Evolutionary conservation across 441 rosid genomes (phyloP).

Genomic region (Geranium incanum): DNA sequence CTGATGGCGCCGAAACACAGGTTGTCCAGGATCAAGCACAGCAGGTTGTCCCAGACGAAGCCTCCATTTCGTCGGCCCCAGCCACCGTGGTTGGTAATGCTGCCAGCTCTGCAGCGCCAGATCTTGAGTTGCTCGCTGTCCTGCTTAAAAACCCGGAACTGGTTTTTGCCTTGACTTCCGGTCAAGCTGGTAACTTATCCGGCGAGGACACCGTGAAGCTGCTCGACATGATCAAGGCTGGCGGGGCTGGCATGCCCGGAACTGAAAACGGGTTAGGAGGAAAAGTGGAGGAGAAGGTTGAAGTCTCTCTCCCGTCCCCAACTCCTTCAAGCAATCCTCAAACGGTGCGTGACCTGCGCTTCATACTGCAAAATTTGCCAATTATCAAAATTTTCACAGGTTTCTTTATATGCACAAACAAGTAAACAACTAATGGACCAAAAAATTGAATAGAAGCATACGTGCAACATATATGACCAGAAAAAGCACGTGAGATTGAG

Average conservation of each 20-base stretch:
- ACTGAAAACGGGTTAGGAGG: conserved; percentile 32
- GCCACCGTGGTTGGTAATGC: conserved; percentile 31
- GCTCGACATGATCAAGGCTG: conserved; percentile 82
- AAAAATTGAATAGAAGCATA: background rate
- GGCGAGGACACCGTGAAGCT: conserved; percentile 69
- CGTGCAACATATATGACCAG: background rate
- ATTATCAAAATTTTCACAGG: conserved; percentile 18
- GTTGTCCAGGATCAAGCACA: background rate
- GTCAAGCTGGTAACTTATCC: conserved; percentile 54
- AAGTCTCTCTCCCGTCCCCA: conserved; percentile 97
- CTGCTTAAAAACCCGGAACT: conserved; percentile 83
- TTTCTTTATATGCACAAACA: conserved; percentile 6
- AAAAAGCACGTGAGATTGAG: background rate
- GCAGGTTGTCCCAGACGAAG: conserved; percentile 36
- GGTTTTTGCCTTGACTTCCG: conserved; percentile 87
- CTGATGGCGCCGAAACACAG: conserved; percentile 47
- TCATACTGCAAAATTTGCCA: conserved; percentile 28
- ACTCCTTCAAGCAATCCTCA: conserved; percentile 84
- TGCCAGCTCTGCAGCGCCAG: conserved; percentile 53
- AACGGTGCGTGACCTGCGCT: conserved; percentile 77
- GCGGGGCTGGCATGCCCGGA: conserved; percentile 40
- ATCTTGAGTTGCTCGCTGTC: conserved; percentile 86
- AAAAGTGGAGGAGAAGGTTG: conserved; percentile 56
- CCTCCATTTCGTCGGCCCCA: conserved; percentile 23
- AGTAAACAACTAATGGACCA: background rate